Evolutionary conservation across 768 basidiomycete species (phyloP).

Genomic region (Cubamyces sp.): DNA sequence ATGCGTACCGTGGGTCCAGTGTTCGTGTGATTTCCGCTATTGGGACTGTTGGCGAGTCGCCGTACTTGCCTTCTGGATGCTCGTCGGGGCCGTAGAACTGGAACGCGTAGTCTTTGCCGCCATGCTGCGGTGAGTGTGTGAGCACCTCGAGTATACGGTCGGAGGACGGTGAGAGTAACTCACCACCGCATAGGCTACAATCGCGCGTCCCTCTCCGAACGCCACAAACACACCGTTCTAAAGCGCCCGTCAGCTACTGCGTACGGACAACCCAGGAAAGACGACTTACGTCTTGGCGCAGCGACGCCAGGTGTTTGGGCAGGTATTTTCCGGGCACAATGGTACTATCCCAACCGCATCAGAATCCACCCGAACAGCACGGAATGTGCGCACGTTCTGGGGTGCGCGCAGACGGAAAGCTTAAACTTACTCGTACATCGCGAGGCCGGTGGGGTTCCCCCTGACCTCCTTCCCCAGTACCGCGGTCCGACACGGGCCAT

Average conservation of each 20-base stretch:
- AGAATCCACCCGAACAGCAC: neutral
- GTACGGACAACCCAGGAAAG: neutral
- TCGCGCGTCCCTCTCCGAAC: conserved; percentile 17
- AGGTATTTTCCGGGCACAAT: conserved; percentile 9
- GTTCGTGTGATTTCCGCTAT: neutral
- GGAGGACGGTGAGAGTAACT: neutral
- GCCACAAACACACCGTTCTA: conserved; percentile 19
- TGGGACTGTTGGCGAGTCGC: neutral
- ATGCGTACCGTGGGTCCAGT: conserved; percentile 2
- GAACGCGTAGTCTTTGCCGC: conserved; percentile 27
- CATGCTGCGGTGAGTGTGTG: conserved; percentile 12
- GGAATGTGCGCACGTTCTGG: neutral
- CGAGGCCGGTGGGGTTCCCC: conserved; percentile 28
- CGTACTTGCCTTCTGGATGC: conserved; percentile 14
- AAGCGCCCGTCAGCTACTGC: neutral
- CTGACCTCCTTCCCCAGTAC: conserved; percentile 22
- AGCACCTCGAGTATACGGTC: neutral
- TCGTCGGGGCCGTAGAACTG: conserved; percentile 32
- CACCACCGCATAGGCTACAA: conserved; percentile 17
- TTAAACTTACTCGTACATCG: conserved; percentile 35
- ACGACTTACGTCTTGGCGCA: conserved; percentile 9
- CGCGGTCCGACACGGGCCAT: conserved; percentile 29
- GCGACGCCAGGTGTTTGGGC: neutral
- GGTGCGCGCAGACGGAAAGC: neutral
- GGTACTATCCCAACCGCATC: conserved; percentile 4